phyloP scores from a whole-genome alignment of 371 early-diverging fungal species.

The Smittium culicis region DNA sequence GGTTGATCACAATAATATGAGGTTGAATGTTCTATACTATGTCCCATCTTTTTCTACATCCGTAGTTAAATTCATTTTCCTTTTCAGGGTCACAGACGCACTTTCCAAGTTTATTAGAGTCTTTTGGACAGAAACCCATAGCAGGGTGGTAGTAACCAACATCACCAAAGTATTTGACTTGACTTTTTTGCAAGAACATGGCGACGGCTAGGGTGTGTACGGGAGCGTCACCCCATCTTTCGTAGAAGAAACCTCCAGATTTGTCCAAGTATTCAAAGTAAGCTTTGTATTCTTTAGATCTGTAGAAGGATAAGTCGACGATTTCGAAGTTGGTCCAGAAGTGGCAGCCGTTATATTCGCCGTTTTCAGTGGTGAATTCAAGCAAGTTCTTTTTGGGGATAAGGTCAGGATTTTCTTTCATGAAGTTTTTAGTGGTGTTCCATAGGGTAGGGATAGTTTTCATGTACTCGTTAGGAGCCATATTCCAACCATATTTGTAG shows the following conservation, averaged over 20 bases:
- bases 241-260: constrained; percentile 54
- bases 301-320: constrained; percentile 26
- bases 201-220: constrained; percentile 82
- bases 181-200: constrained; percentile 52
- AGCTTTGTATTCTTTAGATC: constrained; percentile 34
- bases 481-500: constrained; percentile 46
- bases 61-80: constrained; percentile 6
- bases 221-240: constrained; percentile 58
- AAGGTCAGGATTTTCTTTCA: constrained; percentile 29
- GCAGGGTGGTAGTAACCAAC: constrained; percentile 63
- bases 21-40: not conserved
- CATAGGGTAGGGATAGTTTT: constrained; percentile 61
- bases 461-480: constrained; percentile 53
- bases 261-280: constrained; percentile 47
- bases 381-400: constrained; percentile 30
- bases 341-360: constrained; percentile 33
- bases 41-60: constrained; percentile 8
- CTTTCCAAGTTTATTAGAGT: not conserved
- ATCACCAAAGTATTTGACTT: constrained; percentile 83
- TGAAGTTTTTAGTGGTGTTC: constrained; percentile 40
- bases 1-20: not conserved
- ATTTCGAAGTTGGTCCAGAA: constrained; percentile 36
- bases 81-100: constrained; percentile 10
- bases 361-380: constrained; percentile 32
- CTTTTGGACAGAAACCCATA: constrained; percentile 47